Percentiles rank a stretch among this genome's conserved stretches.
Conservation (phyloP, 805 yeast species). For the Zygotorulaspora sp. region DNA sequence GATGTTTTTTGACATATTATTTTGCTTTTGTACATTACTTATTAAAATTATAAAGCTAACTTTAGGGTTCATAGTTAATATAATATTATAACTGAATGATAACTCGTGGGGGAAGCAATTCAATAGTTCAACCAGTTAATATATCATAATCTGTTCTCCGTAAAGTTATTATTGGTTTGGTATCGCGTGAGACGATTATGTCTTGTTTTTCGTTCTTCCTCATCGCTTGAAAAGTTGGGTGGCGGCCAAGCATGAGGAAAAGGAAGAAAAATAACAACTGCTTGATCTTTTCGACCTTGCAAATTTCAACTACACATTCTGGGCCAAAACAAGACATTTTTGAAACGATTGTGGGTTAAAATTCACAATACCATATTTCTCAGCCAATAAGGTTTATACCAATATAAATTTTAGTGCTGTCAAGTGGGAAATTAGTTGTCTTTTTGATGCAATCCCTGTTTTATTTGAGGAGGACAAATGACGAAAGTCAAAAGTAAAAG, state of each 20-base stretch:
- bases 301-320: conserved; percentile 1
- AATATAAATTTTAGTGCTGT: conserved; percentile 2
- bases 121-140: no score
- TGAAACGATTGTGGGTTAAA: conserved; percentile 7
- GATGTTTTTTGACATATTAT: no score
- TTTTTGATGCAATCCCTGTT: conserved; percentile 15
- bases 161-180: background rate
- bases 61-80: no score
- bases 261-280: conserved; percentile 8
- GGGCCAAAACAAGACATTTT: conserved; percentile 13
- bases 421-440: background rate
- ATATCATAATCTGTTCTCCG: background rate
- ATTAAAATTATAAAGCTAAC: no score
- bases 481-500: conserved; percentile 12
- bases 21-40: no score
- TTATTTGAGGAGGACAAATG: conserved; percentile 10
- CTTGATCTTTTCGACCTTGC: conserved; percentile 7
- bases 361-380: conserved; percentile 11
- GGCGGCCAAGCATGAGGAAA: conserved; percentile 12
- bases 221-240: conserved; percentile 8
- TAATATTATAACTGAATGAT: no score
- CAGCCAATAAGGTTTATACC: conserved; percentile 6
- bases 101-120: no score
- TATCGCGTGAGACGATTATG: background rate
- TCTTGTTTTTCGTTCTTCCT: background rate